Base-by-base conservation (phyloP, 768 basidiomycete species). In the Strobilomyces dryophilus region DNA sequence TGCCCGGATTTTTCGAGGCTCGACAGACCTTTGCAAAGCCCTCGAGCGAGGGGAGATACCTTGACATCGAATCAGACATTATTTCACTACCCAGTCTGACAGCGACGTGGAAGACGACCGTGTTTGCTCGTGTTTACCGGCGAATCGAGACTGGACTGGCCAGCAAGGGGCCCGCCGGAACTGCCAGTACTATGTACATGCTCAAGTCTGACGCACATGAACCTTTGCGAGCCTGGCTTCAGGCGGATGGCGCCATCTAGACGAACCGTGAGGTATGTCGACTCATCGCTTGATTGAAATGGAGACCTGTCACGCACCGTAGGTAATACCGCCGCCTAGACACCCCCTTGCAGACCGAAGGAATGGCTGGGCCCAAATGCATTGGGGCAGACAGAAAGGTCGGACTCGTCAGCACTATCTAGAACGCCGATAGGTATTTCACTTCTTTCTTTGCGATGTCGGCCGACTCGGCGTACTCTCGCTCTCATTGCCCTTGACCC, bases 41-140 rank as follows among this genome's bases (percentile, higher is more conserved):
- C 52, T 78, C 75, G 27, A 79, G 32, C 7, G 74, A 71, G 4
- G 78, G 77, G 17, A 79, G 51, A 35, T 73, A 66, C 50, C 63
- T 65, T 34, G 74, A 71, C 74, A 76, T 76, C 45, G 29, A 29
- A 29, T 34, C 15, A 12, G 40, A 39, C 42, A 32, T 42, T 9
- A 37, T 17, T 17, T 8, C 36, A 37, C 15, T 8, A 7, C 4
- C 39, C 18, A 29, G 27, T 26, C 32, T 6, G 1, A 6, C 5
- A 9, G 32, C 3, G 12, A 37, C 15, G n/a, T 18, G 35, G 5
- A 14, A 27, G 35, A 31, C 6, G 37, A 24, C 24, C 9, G 12
- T 64, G 24, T 63, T 64, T 64, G 53, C 32, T 0, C 52, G 10
- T 57, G 52, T 63, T 64, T 64, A 31, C 31, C 6, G n/a, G n/a